These are phyloP conservation scores for Cyclotella baltica DNA, from an alignment of 108 stramenopile species.

Conservation along the genomic window DNA sequence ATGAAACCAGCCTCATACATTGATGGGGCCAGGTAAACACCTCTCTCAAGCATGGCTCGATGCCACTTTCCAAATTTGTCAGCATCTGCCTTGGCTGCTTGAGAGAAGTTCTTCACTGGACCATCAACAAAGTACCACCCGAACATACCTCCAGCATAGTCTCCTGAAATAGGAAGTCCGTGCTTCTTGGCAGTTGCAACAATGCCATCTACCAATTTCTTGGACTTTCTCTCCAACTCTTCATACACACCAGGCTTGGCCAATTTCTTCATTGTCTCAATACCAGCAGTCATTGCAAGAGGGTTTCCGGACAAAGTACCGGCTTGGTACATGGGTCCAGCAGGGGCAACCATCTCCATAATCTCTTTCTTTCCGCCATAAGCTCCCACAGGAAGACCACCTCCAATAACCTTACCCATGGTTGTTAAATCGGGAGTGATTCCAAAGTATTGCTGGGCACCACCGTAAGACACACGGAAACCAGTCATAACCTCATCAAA, in stretches of 20 bases:
- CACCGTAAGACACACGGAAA: slow-evolving; percentile 97
- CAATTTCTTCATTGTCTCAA: slow-evolving; percentile 96
- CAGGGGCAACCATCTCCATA: slow-evolving; percentile 97
- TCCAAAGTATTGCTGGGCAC: slow-evolving; percentile 97
- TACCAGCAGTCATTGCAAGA: slow-evolving; percentile 98
- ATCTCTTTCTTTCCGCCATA: slow-evolving; percentile 98
- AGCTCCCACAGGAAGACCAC: slow-evolving; percentile 97
- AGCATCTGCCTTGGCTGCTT: slow-evolving; percentile 92
- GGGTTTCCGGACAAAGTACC: slow-evolving; percentile 98
- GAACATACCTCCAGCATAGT: slow-evolving; percentile 96
- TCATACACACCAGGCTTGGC: slow-evolving; percentile 86
- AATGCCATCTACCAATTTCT: slow-evolving; percentile 92
- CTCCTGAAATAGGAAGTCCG: slow-evolving; percentile 93
- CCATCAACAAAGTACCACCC: slow-evolving; percentile 97
- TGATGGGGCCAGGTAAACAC: slow-evolving; percentile 97
- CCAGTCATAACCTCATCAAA: slow-evolving; percentile 99
- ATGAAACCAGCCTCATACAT: slow-evolving; percentile 99
- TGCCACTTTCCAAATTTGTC: slow-evolving; percentile 98
- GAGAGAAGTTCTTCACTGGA: slow-evolving; percentile 93
- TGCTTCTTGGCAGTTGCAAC: slow-evolving; percentile 83
- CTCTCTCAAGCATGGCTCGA: slow-evolving; percentile 96
- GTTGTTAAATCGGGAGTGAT: slow-evolving; percentile 98
- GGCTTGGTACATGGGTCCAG: slow-evolving; percentile 99
- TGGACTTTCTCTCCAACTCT: slow-evolving; percentile 92
- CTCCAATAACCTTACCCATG: slow-evolving; percentile 99